phyloP scores from a whole-genome alignment of 331 rosid species.

The Phaseolus coccineus region DNA sequence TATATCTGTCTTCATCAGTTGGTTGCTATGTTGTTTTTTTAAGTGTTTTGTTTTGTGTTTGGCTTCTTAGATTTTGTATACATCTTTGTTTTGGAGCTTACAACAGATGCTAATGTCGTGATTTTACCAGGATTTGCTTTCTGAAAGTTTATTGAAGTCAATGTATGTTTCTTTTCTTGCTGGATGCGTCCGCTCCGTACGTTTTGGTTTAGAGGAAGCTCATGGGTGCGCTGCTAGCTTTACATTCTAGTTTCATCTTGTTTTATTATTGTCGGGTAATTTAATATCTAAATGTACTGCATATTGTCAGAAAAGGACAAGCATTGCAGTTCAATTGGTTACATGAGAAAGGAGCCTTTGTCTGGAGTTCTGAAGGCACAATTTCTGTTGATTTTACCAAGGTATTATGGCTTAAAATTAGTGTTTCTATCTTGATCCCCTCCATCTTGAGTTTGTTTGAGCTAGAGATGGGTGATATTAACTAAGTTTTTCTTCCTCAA shows the following conservation, averaged over 20 bases:
- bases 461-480: slow-evolving; percentile 28
- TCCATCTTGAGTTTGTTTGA: slow-evolving; percentile 4
- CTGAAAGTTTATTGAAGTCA: slow-evolving; percentile 76
- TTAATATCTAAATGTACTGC: slow-evolving; percentile 45
- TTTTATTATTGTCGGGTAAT: slow-evolving; percentile 31
- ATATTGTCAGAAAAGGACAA: slow-evolving; percentile 82
- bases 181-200: slow-evolving; percentile 94
- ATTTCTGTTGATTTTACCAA: slow-evolving; percentile 85
- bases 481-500: slow-evolving; percentile 42
- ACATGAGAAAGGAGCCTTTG: slow-evolving; percentile 80
- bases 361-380: slow-evolving; percentile 61
- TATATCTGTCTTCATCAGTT: not conserved
- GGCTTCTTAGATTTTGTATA: too few relatives aligned
- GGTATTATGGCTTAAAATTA: slow-evolving; percentile 55
- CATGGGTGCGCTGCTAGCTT: slow-evolving; percentile 80
- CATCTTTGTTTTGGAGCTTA: slow-evolving; percentile 1
- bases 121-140: slow-evolving; percentile 67
- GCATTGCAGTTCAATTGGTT: slow-evolving; percentile 99
- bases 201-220: slow-evolving; percentile 92
- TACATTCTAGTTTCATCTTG: slow-evolving; percentile 38
- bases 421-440: slow-evolving; percentile 5
- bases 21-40: not conserved
- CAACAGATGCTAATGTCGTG: slow-evolving; percentile 35
- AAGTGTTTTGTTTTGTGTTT: not conserved
- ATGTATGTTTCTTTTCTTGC: slow-evolving; percentile 95